Conservation (phyloP, 2,329 filamentous ascomycete genomes). For the Cercospora sesami region DNA sequence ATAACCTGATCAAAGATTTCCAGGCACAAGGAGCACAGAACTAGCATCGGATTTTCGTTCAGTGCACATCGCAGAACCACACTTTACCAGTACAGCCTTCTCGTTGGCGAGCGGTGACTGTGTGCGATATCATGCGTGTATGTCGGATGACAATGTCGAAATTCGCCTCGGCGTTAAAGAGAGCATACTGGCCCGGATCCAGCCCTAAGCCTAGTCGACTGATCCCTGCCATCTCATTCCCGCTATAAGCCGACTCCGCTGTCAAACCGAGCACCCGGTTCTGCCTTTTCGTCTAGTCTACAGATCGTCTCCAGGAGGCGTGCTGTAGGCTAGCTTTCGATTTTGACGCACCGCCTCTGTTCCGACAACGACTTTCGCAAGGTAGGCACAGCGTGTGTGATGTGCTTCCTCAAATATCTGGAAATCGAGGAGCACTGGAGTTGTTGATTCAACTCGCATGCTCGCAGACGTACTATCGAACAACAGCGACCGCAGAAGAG, state of each 20-base stretch:
- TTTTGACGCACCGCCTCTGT: background rate
- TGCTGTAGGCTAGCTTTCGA: background rate
- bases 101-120: background rate
- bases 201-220: background rate
- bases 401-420: background rate
- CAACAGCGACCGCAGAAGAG: background rate
- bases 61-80: background rate
- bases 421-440: background rate
- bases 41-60: background rate
- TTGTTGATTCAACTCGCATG: background rate
- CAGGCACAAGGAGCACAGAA: background rate
- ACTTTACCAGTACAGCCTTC: background rate
- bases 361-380: background rate
- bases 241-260: background rate
- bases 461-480: background rate
- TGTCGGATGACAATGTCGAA: background rate
- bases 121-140: background rate
- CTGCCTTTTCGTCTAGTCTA: background rate
- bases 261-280: background rate
- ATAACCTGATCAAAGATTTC: conserved; percentile 19
- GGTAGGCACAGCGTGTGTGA: background rate
- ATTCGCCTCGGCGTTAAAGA: background rate
- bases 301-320: background rate
- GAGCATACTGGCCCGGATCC: background rate
- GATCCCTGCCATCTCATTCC: background rate